Evolutionary conservation across 2,329 filamentous ascomycete species (phyloP).

Genomic region (Pseudogymnoascus sp.): DNA sequence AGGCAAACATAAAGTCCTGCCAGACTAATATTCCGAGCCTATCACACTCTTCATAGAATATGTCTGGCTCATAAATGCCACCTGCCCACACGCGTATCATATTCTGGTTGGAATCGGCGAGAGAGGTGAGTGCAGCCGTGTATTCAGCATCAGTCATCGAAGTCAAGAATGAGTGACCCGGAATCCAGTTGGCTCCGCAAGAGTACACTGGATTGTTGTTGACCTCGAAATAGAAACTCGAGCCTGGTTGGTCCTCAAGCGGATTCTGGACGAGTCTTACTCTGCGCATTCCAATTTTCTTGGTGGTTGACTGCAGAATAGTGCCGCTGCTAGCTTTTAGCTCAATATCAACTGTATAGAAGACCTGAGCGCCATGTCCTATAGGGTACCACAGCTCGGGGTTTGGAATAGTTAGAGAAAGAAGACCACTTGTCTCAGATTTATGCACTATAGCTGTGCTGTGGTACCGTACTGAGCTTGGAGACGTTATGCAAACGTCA

Average conservation of each 20-base stretch:
- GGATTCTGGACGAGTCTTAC: constrained; percentile 35
- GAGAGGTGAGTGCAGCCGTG: constrained; percentile 51
- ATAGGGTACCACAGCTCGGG: constrained; percentile 69
- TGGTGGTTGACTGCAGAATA: constrained; percentile 34
- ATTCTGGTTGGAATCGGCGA: constrained; percentile 53
- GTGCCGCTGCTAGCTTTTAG: constrained; percentile 21
- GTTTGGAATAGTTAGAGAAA: constrained; percentile 33
- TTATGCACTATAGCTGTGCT: not conserved
- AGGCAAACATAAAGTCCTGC: constrained; percentile 83
- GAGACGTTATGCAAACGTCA: not conserved
- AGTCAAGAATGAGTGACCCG: constrained; percentile 53
- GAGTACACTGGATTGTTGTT: constrained; percentile 60
- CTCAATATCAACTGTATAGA: constrained; percentile 55
- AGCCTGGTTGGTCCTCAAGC: constrained; percentile 43
- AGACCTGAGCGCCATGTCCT: constrained; percentile 62
- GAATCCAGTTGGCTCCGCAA: constrained; percentile 60
- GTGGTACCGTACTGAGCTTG: not conserved
- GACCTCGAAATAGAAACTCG: constrained; percentile 57
- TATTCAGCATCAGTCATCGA: constrained; percentile 47
- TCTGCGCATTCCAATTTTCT: constrained; percentile 48
- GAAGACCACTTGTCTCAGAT: constrained; percentile 17
- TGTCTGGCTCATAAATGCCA: constrained; percentile 68
- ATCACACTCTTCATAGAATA: constrained; percentile 70
- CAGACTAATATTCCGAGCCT: constrained; percentile 72
- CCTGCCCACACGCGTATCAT: constrained; percentile 66